Evolutionary conservation across 2,329 filamentous ascomycete species (phyloP).

Genomic region (Penicillium sp.): DNA sequence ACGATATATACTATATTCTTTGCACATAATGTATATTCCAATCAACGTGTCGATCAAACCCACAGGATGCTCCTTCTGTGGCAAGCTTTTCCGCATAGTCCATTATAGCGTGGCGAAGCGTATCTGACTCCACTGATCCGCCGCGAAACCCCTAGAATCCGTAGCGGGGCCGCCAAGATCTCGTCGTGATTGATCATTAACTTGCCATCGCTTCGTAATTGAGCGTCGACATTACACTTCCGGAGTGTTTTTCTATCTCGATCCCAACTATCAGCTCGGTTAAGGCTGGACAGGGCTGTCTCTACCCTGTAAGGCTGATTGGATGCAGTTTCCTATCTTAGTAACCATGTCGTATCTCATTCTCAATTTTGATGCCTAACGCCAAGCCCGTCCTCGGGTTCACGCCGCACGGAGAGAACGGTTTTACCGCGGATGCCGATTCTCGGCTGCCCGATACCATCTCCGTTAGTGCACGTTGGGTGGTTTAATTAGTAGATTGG

Average conservation of each 20-base stretch:
- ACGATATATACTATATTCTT: neutral
- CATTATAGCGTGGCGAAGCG: neutral
- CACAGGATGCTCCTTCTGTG: slow-evolving; percentile 3
- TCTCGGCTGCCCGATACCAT: neutral
- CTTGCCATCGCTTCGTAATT: slow-evolving; percentile 2
- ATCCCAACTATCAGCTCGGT: neutral
- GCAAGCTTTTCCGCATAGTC: neutral
- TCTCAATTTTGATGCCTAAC: slow-evolving; percentile 5
- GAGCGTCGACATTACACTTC: neutral
- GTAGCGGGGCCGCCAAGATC: slow-evolving; percentile 3
- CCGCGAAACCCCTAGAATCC: slow-evolving; percentile 1
- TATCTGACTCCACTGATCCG: slow-evolving; percentile 7
- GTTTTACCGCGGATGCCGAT: neutral
- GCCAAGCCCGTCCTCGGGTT: neutral
- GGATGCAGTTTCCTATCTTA: neutral
- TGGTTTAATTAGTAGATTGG: neutral
- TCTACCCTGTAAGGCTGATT: slow-evolving; percentile 1
- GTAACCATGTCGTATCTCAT: neutral
- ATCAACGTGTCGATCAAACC: slow-evolving; percentile 18
- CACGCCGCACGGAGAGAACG: neutral
- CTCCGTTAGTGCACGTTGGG: neutral
- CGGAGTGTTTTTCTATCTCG: neutral
- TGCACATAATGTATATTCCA: slow-evolving; percentile 15
- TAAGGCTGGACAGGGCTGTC: slow-evolving; percentile 1
- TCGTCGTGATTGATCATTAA: slow-evolving; percentile 4